phyloP scores from a whole-genome alignment of 2,329 filamentous ascomycete species.

The Trichoderma simmonsii region DNA sequence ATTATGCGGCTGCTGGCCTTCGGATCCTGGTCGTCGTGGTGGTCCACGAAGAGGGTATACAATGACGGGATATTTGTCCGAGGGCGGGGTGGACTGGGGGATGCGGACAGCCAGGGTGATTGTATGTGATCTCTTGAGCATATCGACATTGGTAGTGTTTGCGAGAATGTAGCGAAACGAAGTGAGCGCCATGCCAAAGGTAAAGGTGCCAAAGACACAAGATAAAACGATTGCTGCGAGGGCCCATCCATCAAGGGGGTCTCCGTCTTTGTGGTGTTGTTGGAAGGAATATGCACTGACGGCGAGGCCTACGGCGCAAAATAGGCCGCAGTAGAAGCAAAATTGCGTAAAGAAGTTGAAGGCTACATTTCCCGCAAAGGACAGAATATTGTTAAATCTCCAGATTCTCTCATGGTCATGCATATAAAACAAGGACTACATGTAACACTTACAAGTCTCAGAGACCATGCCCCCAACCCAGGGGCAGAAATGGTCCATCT shows the following conservation, averaged over 20 bases:
- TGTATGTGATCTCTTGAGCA: constrained; percentile 59
- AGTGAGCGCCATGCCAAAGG: constrained; percentile 70
- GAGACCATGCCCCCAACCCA: constrained; percentile 94
- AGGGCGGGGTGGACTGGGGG: constrained; percentile 45
- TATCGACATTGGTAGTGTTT: constrained; percentile 85
- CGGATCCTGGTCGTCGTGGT: constrained; percentile 28
- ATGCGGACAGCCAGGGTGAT: constrained; percentile 74
- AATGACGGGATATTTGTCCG: constrained; percentile 48
- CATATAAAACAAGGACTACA: neutral
- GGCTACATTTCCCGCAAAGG: constrained; percentile 37
- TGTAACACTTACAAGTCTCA: constrained; percentile 60
- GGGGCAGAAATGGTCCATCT: constrained; percentile 96
- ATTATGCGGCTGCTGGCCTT: neutral
- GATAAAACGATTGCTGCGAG: constrained; percentile 64
- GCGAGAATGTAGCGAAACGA: constrained; percentile 65
- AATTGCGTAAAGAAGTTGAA: constrained; percentile 96
- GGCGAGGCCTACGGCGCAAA: constrained; percentile 62
- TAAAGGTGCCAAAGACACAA: constrained; percentile 76
- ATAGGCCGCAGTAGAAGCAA: constrained; percentile 67
- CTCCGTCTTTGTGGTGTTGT: constrained; percentile 45
- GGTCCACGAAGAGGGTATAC: constrained; percentile 53
- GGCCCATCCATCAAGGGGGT: constrained; percentile 54
- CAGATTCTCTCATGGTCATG: neutral
- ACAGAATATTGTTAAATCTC: neutral
- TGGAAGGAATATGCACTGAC: constrained; percentile 62